Base-by-base conservation (phyloP, 495 filamentous ascomycete species). In the Neurospora hispaniola region DNA sequence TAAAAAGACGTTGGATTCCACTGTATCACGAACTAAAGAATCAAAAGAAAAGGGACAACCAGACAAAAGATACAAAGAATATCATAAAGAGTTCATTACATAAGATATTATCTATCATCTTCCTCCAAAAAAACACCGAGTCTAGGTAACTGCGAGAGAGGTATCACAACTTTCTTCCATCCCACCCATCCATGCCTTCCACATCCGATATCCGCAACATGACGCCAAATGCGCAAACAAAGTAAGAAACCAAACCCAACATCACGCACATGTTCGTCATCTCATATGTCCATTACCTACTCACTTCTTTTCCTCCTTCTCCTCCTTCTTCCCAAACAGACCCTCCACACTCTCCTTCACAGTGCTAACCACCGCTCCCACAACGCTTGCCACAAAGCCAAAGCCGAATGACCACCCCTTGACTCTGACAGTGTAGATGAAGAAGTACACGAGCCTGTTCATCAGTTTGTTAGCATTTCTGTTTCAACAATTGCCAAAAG, bases 341-440 rank as follows among this genome's bases (percentile, higher is more conserved):
- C 23, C 54, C 20, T 31, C 54, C 11, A 62, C 54, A 8, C 23
- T 62, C 5, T 66, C 14, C 54, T 66, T 66, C 1, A 66, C 7
- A 31, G 54, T 18, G 3, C 54, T 27, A 0, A 66, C 27, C 2
- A 35, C 27, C 14, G 54, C 54, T 9, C 54, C 54, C 0, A 18
- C 54, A 5, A 66, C 27, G 5, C 20, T 9, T 5, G n/a, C 10
- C 11, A 66, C 3, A 6, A 66, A 38, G 14, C 89, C 88, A 48
- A 93, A 82, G 0, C 92, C 92, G 76, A 94, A 94, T 11, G 82
- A 87, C 91, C 90, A 93, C 8, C 90, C 87, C 73, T 86, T 86
- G 68, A 96, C 87, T 20, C 92, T 84, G 5, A 93, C 85, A 2
- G 90, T 91, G 79, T 92, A 96, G 71, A 95, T 88, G 74, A 96